These are phyloP conservation scores for Myxozyma mucilagina DNA, from an alignment of 805 yeast genomes.

Conservation along the genomic window DNA sequence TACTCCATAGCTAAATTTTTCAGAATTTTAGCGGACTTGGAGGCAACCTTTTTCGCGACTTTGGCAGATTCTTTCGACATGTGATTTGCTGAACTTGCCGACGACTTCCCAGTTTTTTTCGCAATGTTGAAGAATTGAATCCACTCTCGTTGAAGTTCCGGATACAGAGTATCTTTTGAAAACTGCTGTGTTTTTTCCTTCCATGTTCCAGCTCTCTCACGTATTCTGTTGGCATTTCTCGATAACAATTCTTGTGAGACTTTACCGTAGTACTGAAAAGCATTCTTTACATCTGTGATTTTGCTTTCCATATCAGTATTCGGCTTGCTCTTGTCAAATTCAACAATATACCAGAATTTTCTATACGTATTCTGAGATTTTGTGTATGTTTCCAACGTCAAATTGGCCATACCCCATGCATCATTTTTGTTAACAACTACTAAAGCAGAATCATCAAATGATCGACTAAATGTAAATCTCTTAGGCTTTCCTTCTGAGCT, in stretches of 20 bases:
- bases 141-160: conserved; percentile 3
- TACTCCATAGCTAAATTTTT: too few relatives aligned
- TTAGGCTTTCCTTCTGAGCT: neutral
- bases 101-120: neutral
- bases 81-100: neutral
- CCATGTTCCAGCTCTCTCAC: neutral
- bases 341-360: conserved; percentile 13
- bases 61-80: neutral
- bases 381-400: conserved; percentile 5
- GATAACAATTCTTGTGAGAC: neutral
- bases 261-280: neutral
- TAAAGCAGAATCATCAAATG: conserved; percentile 2
- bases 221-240: neutral
- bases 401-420: conserved; percentile 20
- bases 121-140: neutral
- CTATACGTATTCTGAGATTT: neutral
- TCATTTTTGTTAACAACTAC: conserved; percentile 8
- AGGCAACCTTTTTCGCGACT: neutral
- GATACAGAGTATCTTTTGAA: neutral
- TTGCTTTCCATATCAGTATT: neutral
- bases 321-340: neutral
- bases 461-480: neutral
- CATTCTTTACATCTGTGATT: neutral
- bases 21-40: too few relatives aligned
- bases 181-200: neutral